These are phyloP conservation scores for Udeniomyces megalosporus DNA, from an alignment of 768 basidiomycete species.

Conservation along the genomic window DNA sequence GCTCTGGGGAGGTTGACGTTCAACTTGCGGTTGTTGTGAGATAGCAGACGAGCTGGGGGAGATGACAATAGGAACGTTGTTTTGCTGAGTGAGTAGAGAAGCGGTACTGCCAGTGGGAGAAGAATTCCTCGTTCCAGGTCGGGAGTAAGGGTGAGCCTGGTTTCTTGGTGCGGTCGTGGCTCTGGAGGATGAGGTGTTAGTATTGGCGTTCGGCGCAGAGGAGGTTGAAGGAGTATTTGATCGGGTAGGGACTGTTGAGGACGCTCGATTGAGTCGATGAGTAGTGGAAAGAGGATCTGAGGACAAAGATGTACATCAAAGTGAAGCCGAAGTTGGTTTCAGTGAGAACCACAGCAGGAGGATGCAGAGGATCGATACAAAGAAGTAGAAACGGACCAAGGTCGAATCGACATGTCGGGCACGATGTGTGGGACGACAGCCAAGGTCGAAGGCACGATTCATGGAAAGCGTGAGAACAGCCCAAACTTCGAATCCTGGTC, in stretches of 20 bases:
- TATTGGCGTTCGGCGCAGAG: background rate
- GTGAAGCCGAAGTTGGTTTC: no score
- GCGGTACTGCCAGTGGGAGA: background rate
- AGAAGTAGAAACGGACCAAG: no score
- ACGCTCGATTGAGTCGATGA: background rate
- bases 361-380: no score
- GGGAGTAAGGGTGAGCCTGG: constrained; percentile 9
- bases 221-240: background rate
- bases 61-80: no score
- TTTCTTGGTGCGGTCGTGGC: background rate
- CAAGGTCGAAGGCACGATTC: background rate
- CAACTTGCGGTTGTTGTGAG: no score
- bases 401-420: constrained; percentile 13
- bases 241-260: background rate
- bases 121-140: background rate
- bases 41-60: no score
- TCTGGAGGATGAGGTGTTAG: background rate
- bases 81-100: background rate
- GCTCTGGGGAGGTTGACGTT: no score
- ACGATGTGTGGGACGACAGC: constrained; percentile 6
- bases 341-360: no score
- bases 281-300: constrained; percentile 14
- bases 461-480: constrained; percentile 5
- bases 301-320: no score
- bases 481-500: background rate